These are phyloP conservation scores for Blastocystis sp. DNA, from an alignment of 352 stramenopile genomes.

Conservation along the genomic window DNA sequence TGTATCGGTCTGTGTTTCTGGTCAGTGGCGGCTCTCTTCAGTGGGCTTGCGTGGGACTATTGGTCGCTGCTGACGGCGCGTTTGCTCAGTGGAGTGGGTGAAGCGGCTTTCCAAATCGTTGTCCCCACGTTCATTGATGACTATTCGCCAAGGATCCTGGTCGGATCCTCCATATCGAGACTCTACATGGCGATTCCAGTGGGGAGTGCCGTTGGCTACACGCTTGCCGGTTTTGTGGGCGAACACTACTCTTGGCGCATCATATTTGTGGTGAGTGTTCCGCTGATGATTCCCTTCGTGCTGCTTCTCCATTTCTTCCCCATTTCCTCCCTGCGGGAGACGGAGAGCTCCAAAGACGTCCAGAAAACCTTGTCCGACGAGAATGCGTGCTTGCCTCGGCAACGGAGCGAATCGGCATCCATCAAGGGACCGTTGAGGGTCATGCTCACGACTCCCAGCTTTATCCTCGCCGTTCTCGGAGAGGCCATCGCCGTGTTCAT, in stretches of 20 bases:
- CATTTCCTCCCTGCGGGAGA: neutral
- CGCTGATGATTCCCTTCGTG: conserved; percentile 4
- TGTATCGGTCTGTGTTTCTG: conserved; percentile 7
- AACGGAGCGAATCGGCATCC: neutral
- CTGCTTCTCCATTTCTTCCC: conserved; percentile 18
- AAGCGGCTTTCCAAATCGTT: conserved; percentile 46
- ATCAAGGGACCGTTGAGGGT: neutral
- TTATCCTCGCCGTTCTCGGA: neutral
- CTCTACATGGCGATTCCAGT: conserved; percentile 25
- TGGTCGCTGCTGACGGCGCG: conserved; percentile 12
- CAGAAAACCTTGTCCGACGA: neutral
- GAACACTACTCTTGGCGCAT: conserved; percentile 39
- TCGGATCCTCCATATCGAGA: conserved; percentile 3
- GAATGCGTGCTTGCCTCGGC: neutral
- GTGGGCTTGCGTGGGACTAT: conserved; percentile 29
- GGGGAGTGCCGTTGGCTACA: conserved; percentile 22
- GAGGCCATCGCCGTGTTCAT: conserved; percentile 18
- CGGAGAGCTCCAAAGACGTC: neutral
- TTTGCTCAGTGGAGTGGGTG: conserved; percentile 35
- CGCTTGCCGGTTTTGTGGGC: conserved; percentile 11
- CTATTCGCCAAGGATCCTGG: neutral
- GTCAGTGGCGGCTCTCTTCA: neutral
- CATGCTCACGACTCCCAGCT: conserved; percentile 4
- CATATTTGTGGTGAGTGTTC: neutral
- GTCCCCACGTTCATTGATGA: conserved; percentile 46